Evolutionary conservation across 73 alveolate species (phyloP), one percentile per base, ranked within the genome.

Genomic region (Effrenium voratum): DNA sequence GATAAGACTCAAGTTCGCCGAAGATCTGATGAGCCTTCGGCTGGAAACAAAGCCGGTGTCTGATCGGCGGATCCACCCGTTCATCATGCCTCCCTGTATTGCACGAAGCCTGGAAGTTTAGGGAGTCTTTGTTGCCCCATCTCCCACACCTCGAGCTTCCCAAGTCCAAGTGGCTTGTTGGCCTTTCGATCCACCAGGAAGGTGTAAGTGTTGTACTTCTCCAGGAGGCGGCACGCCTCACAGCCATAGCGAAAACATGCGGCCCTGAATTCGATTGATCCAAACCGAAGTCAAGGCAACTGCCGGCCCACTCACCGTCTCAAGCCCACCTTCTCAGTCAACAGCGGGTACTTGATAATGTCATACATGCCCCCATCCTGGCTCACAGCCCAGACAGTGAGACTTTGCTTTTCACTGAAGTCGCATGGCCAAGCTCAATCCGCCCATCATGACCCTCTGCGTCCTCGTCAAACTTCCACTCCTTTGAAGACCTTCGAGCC

Each of bases 331-430:
- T 91, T 91, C 80, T 70, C 91, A 19, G 98, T 72, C 75, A 91
- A 79, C 90, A 91, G 59, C 15, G 98, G 98, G 63, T 91, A 91
- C 90, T 91, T 91, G 98, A 91, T 91, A 79, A 91, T 91, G 98
- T 91, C 98, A 38, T 91, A 91, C 98, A 91, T 91, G 98, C 98
- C 98, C 10, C 98, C 98, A 26, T 91, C 98, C 95, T 88, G 38
- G 32, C 59, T 32, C 24, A 6, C 26, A 38, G 26, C 66, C 63
- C 3, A 44, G 28, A n/a, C 59, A 34, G 30, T 34, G 16, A 2
- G 72, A 0, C 41, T 45, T 12, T 8, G 8, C 5, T n/a, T 26
- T 59, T 28, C 38, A 59, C 73, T 59, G 73, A 28, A 28, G 22
- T 26, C 36, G 5, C 41, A 68, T 13, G 44, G 24, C 80, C 80